A percentile compares a stretch with the other conserved stretches of the same genome.
These are phyloP conservation scores for Epichloe scottii DNA, from an alignment of 2,329 filamentous ascomycete genomes.

Conservation along the genomic window DNA sequence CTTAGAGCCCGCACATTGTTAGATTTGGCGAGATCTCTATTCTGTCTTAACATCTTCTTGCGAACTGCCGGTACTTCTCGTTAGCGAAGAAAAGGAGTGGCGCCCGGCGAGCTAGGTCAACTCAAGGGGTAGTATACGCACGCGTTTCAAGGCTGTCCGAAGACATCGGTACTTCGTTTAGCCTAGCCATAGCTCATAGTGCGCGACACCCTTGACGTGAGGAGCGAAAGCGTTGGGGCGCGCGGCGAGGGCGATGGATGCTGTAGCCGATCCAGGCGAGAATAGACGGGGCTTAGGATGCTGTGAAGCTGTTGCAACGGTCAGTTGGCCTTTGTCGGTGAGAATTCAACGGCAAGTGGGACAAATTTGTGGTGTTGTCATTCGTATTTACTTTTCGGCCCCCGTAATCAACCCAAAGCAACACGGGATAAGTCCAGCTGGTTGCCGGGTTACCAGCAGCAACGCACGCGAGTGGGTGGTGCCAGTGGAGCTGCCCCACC, in stretches of 20 bases:
- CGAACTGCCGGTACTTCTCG: conserved; percentile 44
- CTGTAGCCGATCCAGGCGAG: background rate
- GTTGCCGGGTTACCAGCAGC: conserved; percentile 18
- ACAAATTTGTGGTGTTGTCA: conserved; percentile 15
- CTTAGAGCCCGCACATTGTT: conserved; percentile 69
- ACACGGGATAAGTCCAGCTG: conserved; percentile 5
- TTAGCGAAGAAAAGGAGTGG: background rate
- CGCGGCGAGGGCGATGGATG: background rate
- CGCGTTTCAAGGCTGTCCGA: conserved; percentile 59
- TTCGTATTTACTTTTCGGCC: conserved; percentile 21
- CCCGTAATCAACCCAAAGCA: conserved; percentile 15
- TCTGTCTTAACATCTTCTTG: conserved; percentile 68
- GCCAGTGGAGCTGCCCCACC: conserved; percentile 13
- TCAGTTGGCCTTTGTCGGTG: conserved; percentile 5
- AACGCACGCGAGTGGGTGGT: conserved; percentile 12
- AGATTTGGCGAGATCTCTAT: conserved; percentile 67
- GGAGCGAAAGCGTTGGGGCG: background rate
- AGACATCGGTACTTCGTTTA: conserved; percentile 61
- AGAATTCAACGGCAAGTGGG: background rate
- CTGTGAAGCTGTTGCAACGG: background rate
- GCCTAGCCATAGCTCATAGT: conserved; percentile 56
- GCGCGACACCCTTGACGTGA: conserved; percentile 9
- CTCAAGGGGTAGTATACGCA: conserved; percentile 29
- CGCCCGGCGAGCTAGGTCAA: background rate
- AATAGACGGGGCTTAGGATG: background rate